A percentile compares a stretch with the other conserved stretches of the same genome.
These are phyloP conservation scores for Lactarius deliciosus DNA, from an alignment of 768 basidiomycete species.

Conservation along the genomic window DNA sequence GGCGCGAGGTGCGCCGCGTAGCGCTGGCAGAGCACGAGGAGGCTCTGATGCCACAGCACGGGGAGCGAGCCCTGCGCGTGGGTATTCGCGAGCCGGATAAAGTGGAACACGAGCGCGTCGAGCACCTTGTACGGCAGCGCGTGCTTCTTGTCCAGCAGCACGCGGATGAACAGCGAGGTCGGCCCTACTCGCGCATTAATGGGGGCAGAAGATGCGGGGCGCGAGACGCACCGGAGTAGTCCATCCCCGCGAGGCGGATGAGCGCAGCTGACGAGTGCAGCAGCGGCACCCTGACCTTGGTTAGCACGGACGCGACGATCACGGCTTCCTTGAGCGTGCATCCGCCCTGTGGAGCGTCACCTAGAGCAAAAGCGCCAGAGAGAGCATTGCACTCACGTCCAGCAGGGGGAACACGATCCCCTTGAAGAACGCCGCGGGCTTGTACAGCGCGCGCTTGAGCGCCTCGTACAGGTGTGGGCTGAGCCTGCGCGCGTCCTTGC, in stretches of 20 bases:
- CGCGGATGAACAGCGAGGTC: constrained; percentile 95
- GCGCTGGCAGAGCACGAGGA: constrained; percentile 91
- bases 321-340: constrained; percentile 94
- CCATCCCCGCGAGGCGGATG: constrained; percentile 92
- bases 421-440: constrained; percentile 98
- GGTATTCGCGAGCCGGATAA: constrained; percentile 91
- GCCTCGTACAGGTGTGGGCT: constrained; percentile 93
- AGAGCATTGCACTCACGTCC: constrained; percentile 55
- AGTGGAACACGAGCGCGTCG: constrained; percentile 97
- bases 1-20: constrained; percentile 93
- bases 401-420: constrained; percentile 95
- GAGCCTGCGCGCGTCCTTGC: constrained; percentile 69
- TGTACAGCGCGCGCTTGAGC: constrained; percentile 90
- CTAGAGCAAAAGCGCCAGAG: constrained; percentile 10
- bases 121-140: constrained; percentile 97
- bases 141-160: constrained; percentile 96
- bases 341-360: constrained; percentile 49
- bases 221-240: constrained; percentile 71
- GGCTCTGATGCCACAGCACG: constrained; percentile 98
- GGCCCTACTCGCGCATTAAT: constrained; percentile 50
- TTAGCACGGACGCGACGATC: constrained; percentile 87
- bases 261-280: constrained; percentile 95
- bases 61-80: constrained; percentile 86
- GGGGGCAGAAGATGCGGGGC: background rate
- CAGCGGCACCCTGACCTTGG: constrained; percentile 92